Conservation (phyloP, 257 asterid genomes). For the Solanum chmielewskii region DNA sequence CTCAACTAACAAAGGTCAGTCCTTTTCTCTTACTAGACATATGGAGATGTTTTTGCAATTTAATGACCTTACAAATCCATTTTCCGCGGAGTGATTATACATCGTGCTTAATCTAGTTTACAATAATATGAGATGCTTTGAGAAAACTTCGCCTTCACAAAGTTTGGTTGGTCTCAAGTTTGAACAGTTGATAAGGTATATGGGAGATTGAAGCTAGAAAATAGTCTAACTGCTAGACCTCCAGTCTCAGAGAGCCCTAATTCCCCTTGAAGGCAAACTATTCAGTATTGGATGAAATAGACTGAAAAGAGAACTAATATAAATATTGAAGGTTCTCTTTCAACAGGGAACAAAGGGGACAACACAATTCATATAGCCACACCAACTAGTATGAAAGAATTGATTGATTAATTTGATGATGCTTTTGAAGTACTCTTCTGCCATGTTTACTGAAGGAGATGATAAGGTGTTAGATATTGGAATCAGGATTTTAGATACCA, state of each 20-base stretch:
- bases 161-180: background rate
- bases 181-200: background rate
- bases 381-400: background rate
- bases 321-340: background rate
- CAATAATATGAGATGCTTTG: background rate
- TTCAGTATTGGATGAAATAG: background rate
- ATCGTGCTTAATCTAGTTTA: background rate
- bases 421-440: background rate
- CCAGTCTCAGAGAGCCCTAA: background rate
- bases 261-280: background rate
- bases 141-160: background rate
- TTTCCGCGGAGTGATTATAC: background rate
- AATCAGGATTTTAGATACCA: background rate
- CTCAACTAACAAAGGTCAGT: slow-evolving; percentile 75
- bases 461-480: background rate
- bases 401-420: background rate
- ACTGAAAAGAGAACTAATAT: background rate
- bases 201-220: background rate
- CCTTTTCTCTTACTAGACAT: background rate
- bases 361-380: background rate
- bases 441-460: background rate
- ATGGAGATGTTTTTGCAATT: background rate
- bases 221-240: background rate
- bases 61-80: background rate
- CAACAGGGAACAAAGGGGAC: background rate